Evolutionary conservation across 805 yeast genomes (phyloP), one percentile per base, ranked within the genome.

Genomic region (Suhomyces sp.): DNA sequence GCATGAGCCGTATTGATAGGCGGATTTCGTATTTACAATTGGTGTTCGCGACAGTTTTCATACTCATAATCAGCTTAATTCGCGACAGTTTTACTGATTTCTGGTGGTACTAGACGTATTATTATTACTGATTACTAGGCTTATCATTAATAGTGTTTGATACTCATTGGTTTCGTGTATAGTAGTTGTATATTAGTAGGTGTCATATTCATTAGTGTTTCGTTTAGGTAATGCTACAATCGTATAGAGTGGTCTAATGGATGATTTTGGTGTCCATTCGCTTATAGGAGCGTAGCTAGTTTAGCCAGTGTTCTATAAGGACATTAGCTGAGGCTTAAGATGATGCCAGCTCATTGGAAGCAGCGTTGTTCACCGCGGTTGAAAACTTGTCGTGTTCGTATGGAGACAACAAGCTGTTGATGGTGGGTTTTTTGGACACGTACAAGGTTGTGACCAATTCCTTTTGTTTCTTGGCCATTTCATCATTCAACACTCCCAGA

Each of bases 371-470:
- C 6, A 46, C 48, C 0, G n/a, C 22, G 31, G 48, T 13, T n/a
- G 50, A 39, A 47, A 47, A 47, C 45, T 17, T 25, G 15, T 47
- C 50, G 10, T 37, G 43, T 24, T 57, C 58, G 39, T 57, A 54
- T 8, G 71, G 72, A 4, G 72, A 66, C 46, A 70, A 54, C 45
- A 70, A 57, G 54, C 63, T 65, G 47, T 65, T 60, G 25, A 70
- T 68, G 3, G 71, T 64, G 10, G 72, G 71, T 46, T 64, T 68
- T 47, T 66, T 68, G 33, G 57, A 53, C 17, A 50, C 35, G 33
- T 35, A 48, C 37, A 15, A 10, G 44, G n/a, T 49, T 24, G 55
- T 44, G 25, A 47, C 54, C n/a, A 22, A 2, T 9, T 29, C 40
- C 25, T 19, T 13, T 19, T 19, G 37, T 31, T 25, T 29, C 24